Percentiles rank a stretch among this genome's conserved stretches.
Evolutionary conservation across 169 alveolate species (phyloP).

Genomic region (Plasmodium coatneyi): DNA sequence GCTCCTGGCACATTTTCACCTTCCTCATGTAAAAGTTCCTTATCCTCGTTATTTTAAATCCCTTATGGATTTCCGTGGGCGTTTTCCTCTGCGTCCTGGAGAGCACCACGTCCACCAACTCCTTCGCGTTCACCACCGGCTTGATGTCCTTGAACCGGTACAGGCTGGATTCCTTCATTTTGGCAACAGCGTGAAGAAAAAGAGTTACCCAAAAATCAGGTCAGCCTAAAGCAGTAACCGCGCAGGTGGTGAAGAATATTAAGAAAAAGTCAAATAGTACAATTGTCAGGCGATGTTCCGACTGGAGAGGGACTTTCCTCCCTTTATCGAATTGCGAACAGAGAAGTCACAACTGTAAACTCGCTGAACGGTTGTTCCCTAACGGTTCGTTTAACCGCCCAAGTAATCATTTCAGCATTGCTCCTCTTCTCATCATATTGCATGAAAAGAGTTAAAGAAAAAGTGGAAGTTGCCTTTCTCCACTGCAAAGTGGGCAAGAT

Average conservation of each 20-base stretch:
- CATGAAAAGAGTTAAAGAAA: background rate
- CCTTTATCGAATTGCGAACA: background rate
- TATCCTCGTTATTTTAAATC: slow-evolving; percentile 97
- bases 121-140: slow-evolving; percentile 94
- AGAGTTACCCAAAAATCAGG: too few species aligned
- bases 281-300: background rate
- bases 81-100: slow-evolving; percentile 99
- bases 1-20: slow-evolving; percentile 96
- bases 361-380: background rate
- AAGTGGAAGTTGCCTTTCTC: background rate
- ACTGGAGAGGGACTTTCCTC: background rate
- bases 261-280: background rate
- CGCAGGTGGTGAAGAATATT: background rate
- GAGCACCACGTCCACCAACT: slow-evolving; percentile 94
- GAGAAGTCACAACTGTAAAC: background rate
- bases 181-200: background rate
- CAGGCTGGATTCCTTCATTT: slow-evolving; percentile 38
- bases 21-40: slow-evolving; percentile 99
- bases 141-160: slow-evolving; percentile 90
- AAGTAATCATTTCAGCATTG: background rate
- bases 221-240: background rate
- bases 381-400: background rate
- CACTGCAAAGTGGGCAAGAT: background rate
- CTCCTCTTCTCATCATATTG: background rate
- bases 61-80: slow-evolving; percentile 99